Evolutionary conservation across 108 stramenopile genomes (phyloP), one percentile per base, ranked within the genome.

Genomic region (Skeletonema grethae): DNA sequence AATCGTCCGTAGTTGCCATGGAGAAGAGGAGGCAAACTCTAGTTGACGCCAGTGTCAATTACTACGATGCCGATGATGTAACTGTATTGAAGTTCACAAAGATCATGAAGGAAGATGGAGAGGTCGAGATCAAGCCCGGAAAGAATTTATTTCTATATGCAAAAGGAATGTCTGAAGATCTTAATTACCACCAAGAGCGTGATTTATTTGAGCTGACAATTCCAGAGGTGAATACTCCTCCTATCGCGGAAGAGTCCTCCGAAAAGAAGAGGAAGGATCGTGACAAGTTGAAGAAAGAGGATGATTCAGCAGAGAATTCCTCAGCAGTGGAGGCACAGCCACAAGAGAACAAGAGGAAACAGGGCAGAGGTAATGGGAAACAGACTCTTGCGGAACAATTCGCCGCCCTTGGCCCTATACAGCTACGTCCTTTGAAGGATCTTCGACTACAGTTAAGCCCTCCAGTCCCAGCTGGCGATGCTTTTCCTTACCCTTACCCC

Each of bases 61-160:
- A 53, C 22, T 5, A 53, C 50, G 50, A 24, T 53, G 50, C 50
- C 50, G 50, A 20, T 8, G 50, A 53, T 22, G 50, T 53, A 5
- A 53, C 50, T 9, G 50, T 53, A 8, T 53, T 53, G 50, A 53
- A 53, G 50, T 53, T 53, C 22, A 53, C 50, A 53, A 53, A 53
- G 22, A 22, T 53, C 18, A 53, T 53, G 50, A 24, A 53, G 18
- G 50, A 53, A 22, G 20, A 53, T 9, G 22, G 22, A 53, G 50
- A 53, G 50, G 22, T 53, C 22, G 50, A 53, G 22, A 53, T 53
- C 22, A 53, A 24, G 50, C 18, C 50, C 9, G 50, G 50, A 53
- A 53, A 53, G 22, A 53, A 22, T 22, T 24, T 22, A 22, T 53
- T 53, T 8, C 50, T 53, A 24, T 53, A 22, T 8, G 50, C 50